These are phyloP conservation scores for Calocera viscosa DNA, from an alignment of 768 basidiomycete genomes.

Conservation along the genomic window DNA sequence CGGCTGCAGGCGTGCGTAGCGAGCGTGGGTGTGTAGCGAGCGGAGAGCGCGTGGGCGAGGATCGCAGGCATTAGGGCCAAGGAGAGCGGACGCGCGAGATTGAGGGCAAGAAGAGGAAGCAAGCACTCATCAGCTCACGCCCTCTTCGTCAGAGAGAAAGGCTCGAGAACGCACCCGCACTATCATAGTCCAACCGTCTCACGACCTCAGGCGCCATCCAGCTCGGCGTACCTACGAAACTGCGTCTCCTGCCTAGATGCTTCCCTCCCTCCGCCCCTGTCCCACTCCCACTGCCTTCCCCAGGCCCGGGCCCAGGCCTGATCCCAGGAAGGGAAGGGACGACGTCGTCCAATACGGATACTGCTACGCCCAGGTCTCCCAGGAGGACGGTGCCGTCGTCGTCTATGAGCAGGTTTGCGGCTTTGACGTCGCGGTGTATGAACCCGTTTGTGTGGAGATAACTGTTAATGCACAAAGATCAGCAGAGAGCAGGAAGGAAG, in stretches of 20 bases:
- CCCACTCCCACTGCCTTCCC: background rate
- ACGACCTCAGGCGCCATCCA: conserved; percentile 98
- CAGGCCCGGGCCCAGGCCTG: background rate
- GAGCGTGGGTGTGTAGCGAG: background rate
- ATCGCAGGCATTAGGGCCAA: background rate
- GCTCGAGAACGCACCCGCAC: conserved; percentile 17
- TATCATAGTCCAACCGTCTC: conserved; percentile 66
- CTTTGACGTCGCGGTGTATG: conserved; percentile 89
- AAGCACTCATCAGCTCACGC: background rate
- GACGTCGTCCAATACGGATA: conserved; percentile 61
- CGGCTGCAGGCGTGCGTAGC: conserved; percentile 40
- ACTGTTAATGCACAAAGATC: conserved; percentile 28
- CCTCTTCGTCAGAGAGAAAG: background rate
- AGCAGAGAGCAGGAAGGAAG: conserved; percentile 7
- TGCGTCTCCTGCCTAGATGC: conserved; percentile 62
- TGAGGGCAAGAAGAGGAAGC: background rate
- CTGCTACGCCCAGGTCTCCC: conserved; percentile 87
- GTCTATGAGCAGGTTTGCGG: conserved; percentile 84
- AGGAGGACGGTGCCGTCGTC: conserved; percentile 82
- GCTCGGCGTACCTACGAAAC: conserved; percentile 92
- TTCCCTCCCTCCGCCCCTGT: no score
- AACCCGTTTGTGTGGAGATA: conserved; percentile 83
- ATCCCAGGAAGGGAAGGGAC: conserved; percentile 24
- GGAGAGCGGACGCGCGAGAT: background rate
- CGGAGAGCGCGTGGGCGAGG: background rate